Conservation (phyloP, 805 yeast genomes). For the Kuraishia borneana region DNA sequence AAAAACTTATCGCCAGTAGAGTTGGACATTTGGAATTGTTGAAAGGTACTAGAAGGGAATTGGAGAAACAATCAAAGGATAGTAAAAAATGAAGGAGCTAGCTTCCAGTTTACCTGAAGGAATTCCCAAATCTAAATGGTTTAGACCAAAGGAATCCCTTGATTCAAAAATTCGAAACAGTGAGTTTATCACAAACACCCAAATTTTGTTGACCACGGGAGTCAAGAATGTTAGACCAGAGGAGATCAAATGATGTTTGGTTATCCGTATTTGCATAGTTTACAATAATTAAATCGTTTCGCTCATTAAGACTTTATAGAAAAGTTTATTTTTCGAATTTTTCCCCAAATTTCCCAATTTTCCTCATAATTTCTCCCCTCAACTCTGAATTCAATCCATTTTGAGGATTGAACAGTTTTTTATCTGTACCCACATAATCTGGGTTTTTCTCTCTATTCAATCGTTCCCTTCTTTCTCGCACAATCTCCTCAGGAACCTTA, state of each 20-base stretch:
- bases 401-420: constrained; percentile 12
- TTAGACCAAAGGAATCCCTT: background rate
- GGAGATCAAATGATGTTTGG: no score
- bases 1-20: constrained; percentile 73
- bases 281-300: no score
- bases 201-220: constrained; percentile 9
- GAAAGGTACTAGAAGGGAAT: constrained; percentile 80
- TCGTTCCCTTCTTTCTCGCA: constrained; percentile 3
- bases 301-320: no score
- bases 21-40: constrained; percentile 91
- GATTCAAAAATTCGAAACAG: background rate
- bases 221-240: constrained; percentile 8
- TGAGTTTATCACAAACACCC: constrained; percentile 3
- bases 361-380: constrained; percentile 12
- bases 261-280: no score
- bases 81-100: constrained; percentile 6
- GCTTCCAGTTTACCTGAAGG: background rate
- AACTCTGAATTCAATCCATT: constrained; percentile 15
- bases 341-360: constrained; percentile 4
- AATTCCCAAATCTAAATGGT: background rate
- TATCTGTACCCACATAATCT: background rate
- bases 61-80: constrained; percentile 50
- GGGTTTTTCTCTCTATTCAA: background rate
- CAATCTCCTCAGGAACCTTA: constrained; percentile 11
- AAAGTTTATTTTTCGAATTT: constrained; percentile 4